A percentile compares a stretch with the other conserved stretches of the same genome.
phyloP scores from a whole-genome alignment of 768 basidiomycete genomes.

The Leccinum obscurum region DNA sequence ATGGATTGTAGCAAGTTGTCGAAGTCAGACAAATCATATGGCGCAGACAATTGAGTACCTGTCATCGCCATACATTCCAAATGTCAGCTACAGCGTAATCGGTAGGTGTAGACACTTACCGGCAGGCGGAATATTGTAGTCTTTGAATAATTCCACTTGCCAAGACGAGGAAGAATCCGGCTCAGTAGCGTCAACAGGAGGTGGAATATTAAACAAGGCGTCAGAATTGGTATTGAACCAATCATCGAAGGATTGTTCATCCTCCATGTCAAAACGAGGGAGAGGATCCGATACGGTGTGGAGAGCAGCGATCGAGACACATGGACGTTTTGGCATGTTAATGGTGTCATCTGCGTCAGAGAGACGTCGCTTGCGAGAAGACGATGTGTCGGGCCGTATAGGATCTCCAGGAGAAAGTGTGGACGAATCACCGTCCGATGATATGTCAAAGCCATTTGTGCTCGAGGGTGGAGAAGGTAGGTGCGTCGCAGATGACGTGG shows the following conservation, averaged over 20 bases:
- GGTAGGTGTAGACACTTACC: constrained; percentile 5
- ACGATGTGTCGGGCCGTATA: neutral
- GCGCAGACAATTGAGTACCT: neutral
- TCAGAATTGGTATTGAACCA: constrained; percentile 36
- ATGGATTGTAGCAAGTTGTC: constrained; percentile 14
- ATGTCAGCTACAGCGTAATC: neutral
- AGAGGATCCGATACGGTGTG: constrained; percentile 37
- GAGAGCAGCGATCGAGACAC: constrained; percentile 10
- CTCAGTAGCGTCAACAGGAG: constrained; percentile 22
- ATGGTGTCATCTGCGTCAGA: constrained; percentile 32
- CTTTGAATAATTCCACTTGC: constrained; percentile 37
- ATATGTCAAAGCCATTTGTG: neutral
- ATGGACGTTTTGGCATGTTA: constrained; percentile 30
- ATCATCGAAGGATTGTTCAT: constrained; percentile 31
- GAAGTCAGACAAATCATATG: constrained; percentile 1
- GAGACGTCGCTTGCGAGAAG: constrained; percentile 37
- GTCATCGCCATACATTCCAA: neutral
- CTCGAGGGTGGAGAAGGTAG: constrained; percentile 21
- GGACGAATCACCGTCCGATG: neutral
- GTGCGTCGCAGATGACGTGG: neutral
- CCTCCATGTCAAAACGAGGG: constrained; percentile 12
- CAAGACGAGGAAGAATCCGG: constrained; percentile 28
- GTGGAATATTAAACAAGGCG: constrained; percentile 29
- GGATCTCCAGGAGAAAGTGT: neutral
- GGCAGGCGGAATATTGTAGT: constrained; percentile 20